Conservation (phyloP, 108 stramenopile species). For the Fragilariopsis cylindrus region DNA sequence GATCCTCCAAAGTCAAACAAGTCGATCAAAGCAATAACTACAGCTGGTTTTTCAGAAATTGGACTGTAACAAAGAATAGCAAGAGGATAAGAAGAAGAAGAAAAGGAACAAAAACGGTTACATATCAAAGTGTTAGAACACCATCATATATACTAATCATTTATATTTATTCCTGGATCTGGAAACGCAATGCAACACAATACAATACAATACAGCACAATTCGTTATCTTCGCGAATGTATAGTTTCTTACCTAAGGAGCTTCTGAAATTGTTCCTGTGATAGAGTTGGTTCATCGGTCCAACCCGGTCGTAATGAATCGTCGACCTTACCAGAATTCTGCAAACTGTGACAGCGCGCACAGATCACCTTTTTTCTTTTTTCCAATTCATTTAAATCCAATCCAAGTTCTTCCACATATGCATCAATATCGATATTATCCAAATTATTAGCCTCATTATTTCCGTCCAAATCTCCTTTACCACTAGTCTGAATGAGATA, state of each 20-base stretch:
- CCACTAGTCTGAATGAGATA: constrained; percentile 69
- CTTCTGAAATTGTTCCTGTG: constrained; percentile 80
- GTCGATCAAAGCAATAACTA: constrained; percentile 84
- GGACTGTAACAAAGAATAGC: constrained; percentile 21
- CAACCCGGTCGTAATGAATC: constrained; percentile 76
- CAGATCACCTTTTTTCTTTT: constrained; percentile 76
- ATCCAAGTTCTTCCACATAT: constrained; percentile 68
- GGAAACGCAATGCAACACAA: too few species aligned
- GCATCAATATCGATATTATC: constrained; percentile 58
- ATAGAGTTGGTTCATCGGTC: constrained; percentile 83
- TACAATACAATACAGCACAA: too few species aligned
- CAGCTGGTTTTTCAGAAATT: constrained; percentile 69
- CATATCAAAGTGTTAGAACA: too few species aligned
- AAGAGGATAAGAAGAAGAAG: too few species aligned
- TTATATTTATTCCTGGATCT: too few species aligned
- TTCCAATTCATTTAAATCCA: constrained; percentile 66
- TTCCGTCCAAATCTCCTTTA: constrained; percentile 15
- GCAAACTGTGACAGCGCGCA: constrained; percentile 81
- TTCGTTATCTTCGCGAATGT: too few species aligned
- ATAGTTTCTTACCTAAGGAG: constrained; percentile 33
- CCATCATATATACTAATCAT: too few species aligned
- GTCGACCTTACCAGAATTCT: constrained; percentile 84
- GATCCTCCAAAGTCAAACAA: constrained; percentile 91
- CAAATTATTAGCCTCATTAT: constrained; percentile 18
- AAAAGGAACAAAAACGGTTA: too few species aligned